Evolutionary conservation across 495 filamentous ascomycete genomes (phyloP), one percentile per base, ranked within the genome.

Genomic region (Cercophora newfieldiana): DNA sequence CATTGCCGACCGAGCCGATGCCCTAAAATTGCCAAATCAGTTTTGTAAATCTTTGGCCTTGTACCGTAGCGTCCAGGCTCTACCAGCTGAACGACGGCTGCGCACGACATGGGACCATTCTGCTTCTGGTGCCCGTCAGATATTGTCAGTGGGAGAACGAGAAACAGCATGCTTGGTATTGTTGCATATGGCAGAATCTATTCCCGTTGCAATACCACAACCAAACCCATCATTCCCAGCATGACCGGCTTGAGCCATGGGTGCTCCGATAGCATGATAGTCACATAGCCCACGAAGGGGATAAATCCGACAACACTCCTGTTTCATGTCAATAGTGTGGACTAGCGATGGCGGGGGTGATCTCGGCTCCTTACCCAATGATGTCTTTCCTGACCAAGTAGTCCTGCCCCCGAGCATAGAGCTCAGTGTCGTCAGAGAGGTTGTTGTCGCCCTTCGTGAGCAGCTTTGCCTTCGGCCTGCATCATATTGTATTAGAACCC

Each of bases 381-480:
- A 98, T 94, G 71, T 98, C 94, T 74, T 89, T 85, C 69, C 96
- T 86, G 68, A 90, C 85, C 28, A 99, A 83, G 71, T 92, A 93
- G 71, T 90, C 89, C 78, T 98, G 95, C 14, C 89, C 91, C 24
- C 83, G 78, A 0, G 94, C 92, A 29, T 76, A 97, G 3, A 99
- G 86, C 78, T 97, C 94, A 14, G 92, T 96, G 76, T 99, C 95
- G 74, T 98, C 95, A 2, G 92, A 90, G 10, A 87, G 76, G 72
- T 99, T 99, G 81, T 98, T 98, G 77, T 99, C 95, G 61, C 95
- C 95, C 79, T 98, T 99, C n/a, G 95, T 99, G 28, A 99, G 85
- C 14, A 98, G 85, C 61, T 87, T 82, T 5, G 80, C 81, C 14
- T 77, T 57, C 16, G 78, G 74, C 48, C 80, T 83, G 64, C 1